Evolutionary conservation across 768 basidiomycete genomes (phyloP), one percentile per base, ranked within the genome.

Genomic region (Amanita rubescens): DNA sequence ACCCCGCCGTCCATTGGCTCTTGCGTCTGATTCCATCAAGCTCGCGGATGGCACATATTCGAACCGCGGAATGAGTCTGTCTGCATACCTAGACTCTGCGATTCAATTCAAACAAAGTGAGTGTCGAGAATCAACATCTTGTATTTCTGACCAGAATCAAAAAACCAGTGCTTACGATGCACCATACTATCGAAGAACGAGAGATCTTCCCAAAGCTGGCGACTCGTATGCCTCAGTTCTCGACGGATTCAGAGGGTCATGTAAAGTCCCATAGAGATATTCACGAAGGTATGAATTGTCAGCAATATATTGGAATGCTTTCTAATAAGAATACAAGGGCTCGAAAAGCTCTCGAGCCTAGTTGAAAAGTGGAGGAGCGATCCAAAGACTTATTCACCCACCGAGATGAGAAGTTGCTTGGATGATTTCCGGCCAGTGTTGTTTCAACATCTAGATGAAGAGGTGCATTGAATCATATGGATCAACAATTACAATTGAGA

Each of bases 131-230:
- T 25, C 14, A 43, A 8, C n/a, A 24, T 27, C 24, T 19, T 27
- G 10, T 14, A 33, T 32, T 33, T 37, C 19, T 19, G 22, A 10
- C 39, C n/a, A n/a, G 50, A 25, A 14, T 24, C 34, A 35, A 33
- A 10, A 14, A 7, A n/a, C n/a, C 61, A 82, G 81, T 78, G 53
- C 63, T 83, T 41, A 78, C 73, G 1, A 66, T 71, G 57, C 81
- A 83, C 58, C 81, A 82, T 59, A 76, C 73, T 10, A 76, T 78
- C 54, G 80, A 81, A 57, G 79, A 81, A 61, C 63, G 66, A 12
- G 66, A 73, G 55, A 61, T 82, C 24, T 83, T 82, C 62, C 80
- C 80, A 1, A 56, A 73, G 5, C 67, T 83, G 12, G 79, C 71
- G 0, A 70, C 71, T 57, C 67, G 65, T 24, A 78, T 83, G 72